Evolutionary conservation across 2,329 filamentous ascomycete genomes (phyloP).

Genomic region (Dothistroma pini): DNA sequence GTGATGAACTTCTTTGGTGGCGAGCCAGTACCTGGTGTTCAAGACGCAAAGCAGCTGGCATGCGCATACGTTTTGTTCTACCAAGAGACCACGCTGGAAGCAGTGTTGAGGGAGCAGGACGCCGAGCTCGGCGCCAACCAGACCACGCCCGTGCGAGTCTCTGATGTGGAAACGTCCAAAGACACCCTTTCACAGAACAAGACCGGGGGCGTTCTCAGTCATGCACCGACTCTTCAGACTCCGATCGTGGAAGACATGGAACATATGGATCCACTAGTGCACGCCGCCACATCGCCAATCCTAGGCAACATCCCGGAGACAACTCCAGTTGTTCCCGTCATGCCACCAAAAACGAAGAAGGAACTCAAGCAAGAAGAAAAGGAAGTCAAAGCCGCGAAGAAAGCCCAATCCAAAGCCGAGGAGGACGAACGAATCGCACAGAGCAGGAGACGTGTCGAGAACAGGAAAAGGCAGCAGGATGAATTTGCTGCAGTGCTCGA

Average conservation of each 20-base stretch:
- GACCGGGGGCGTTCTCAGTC: constrained; percentile 29
- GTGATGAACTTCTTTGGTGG: constrained; percentile 98
- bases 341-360: constrained; percentile 64
- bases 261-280: constrained; percentile 58
- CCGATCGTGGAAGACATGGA: constrained; percentile 44
- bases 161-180: constrained; percentile 31
- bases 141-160: constrained; percentile 35
- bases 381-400: constrained; percentile 55
- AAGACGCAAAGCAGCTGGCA: constrained; percentile 63
- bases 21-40: constrained; percentile 46
- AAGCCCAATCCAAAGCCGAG: constrained; percentile 53
- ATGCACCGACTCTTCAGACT: constrained; percentile 37
- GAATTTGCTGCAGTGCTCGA: constrained; percentile 63
- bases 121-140: constrained; percentile 62
- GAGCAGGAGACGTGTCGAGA: constrained; percentile 49
- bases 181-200: constrained; percentile 23
- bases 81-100: constrained; percentile 76
- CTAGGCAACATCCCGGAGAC: not conserved
- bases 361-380: constrained; percentile 58
- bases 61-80: constrained; percentile 98
- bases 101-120: constrained; percentile 73
- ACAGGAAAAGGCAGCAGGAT: constrained; percentile 57
- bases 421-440: constrained; percentile 33
- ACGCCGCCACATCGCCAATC: constrained; percentile 46
- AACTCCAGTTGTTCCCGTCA: constrained; percentile 44